Conservation (phyloP, 257 asterid species). For the Scutellaria minor region DNA sequence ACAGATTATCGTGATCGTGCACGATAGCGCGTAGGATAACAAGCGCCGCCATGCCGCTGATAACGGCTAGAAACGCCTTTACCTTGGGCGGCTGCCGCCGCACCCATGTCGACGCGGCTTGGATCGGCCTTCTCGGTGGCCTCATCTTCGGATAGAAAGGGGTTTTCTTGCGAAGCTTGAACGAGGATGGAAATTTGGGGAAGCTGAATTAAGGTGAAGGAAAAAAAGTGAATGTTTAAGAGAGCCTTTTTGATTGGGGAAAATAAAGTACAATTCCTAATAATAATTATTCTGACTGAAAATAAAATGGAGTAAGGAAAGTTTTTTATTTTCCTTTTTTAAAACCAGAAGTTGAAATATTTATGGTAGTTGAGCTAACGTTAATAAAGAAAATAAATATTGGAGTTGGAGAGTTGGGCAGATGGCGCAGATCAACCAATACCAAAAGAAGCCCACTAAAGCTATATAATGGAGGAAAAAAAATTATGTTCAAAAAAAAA, state of each 20-base stretch:
- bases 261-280: not conserved
- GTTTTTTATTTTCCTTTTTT: no score
- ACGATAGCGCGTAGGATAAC: constrained; percentile 86
- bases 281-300: not conserved
- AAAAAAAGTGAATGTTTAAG: not conserved
- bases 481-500: no score
- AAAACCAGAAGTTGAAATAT: no score
- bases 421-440: constrained; percentile 18
- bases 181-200: constrained; percentile 2
- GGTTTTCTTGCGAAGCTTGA: not conserved
- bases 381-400: constrained; percentile 2
- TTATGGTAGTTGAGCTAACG: constrained; percentile 23
- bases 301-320: not conserved
- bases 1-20: constrained; percentile 92
- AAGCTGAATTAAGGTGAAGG: constrained; percentile 15
- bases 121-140: constrained; percentile 83
- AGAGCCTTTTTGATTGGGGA: constrained; percentile 6
- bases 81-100: constrained; percentile 96
- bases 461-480: no score
- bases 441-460: not conserved
- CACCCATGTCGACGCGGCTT: constrained; percentile 69
- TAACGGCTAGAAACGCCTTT: constrained; percentile 83
- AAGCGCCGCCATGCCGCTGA: constrained; percentile 85
- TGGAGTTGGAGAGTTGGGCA: constrained; percentile 5
- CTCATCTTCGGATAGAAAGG: constrained; percentile 46